Percentiles rank a stretch among this genome's conserved stretches.
phyloP scores from a whole-genome alignment of 345 rosid species.

The Dipteronia sinensis region DNA sequence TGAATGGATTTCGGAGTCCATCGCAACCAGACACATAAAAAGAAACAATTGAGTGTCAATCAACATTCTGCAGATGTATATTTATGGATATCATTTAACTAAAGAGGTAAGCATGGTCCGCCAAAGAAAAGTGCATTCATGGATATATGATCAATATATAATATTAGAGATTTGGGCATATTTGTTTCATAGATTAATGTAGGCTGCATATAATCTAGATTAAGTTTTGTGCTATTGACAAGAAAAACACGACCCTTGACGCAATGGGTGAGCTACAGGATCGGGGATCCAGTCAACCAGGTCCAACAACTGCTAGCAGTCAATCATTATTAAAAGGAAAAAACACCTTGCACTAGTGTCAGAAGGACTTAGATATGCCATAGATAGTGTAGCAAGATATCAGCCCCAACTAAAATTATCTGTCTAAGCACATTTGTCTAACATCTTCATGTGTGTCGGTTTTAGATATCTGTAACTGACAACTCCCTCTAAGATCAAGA shows the following conservation, averaged over 20 bases:
- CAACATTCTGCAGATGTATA: conserved; percentile 15
- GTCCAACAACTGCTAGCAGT: background rate
- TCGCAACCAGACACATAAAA: conserved; percentile 30
- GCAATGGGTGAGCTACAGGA: background rate
- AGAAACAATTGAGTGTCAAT: conserved; percentile 21
- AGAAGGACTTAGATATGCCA: background rate
- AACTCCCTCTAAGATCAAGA: background rate
- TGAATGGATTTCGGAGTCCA: conserved; percentile 32
- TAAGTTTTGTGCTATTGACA: background rate
- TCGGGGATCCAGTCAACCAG: background rate
- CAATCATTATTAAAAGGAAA: background rate
- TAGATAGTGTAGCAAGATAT: background rate
- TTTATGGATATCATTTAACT: conserved; percentile 7
- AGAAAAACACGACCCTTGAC: background rate
- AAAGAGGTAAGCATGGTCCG: background rate
- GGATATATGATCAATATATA: background rate
- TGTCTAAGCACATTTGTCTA: background rate
- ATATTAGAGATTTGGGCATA: background rate
- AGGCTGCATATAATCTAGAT: background rate
- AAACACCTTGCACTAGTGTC: background rate
- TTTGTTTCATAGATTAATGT: background rate
- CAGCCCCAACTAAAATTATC: background rate
- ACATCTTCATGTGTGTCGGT: background rate
- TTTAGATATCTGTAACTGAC: background rate
- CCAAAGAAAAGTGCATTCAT: background rate